phyloP scores from a whole-genome alignment of 2,329 filamentous ascomycete species.

The Fusarium zealandicum region DNA sequence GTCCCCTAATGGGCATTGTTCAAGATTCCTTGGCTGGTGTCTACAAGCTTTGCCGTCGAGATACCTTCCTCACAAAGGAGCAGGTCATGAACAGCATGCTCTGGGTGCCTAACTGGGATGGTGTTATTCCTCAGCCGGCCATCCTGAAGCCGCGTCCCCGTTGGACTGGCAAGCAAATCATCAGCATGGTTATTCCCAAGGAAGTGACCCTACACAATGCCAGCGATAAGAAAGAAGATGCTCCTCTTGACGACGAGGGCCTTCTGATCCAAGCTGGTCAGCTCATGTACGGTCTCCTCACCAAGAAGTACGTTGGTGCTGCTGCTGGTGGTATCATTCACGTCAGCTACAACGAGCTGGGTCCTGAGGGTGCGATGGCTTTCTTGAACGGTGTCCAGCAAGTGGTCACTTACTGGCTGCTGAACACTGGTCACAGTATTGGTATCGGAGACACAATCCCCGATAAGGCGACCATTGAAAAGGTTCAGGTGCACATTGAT shows the following conservation, averaged over 20 bases:
- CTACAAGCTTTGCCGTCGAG: constrained; percentile 94
- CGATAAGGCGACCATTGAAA: constrained; percentile 81
- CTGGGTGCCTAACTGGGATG: constrained; percentile 98
- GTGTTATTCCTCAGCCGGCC: constrained; percentile 89
- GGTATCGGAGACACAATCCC: constrained; percentile 98
- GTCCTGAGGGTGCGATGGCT: constrained; percentile 82
- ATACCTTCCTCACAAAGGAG: constrained; percentile 88
- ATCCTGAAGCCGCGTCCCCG: constrained; percentile 90
- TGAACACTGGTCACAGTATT: constrained; percentile 96
- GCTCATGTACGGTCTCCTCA: constrained; percentile 87
- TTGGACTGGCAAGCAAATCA: constrained; percentile 98
- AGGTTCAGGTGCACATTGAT: constrained; percentile 83
- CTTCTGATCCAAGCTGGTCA: constrained; percentile 86
- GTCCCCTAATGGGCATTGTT: constrained; percentile 98
- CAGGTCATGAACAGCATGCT: constrained; percentile 96
- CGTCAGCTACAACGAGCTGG: constrained; percentile 94
- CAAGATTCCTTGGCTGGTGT: constrained; percentile 96
- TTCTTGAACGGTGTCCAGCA: constrained; percentile 97
- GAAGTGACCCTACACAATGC: constrained; percentile 79
- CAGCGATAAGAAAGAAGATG: constrained; percentile 67
- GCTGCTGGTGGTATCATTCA: constrained; percentile 91
- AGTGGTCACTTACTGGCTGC: constrained; percentile 95
- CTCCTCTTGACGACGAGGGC: constrained; percentile 76
- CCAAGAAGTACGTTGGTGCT: constrained; percentile 94
- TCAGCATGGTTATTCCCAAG: constrained; percentile 88